These are phyloP conservation scores for Entelexis paramagnoliae DNA, from an alignment of 1,139 yeast genomes.

Conservation along the genomic window DNA sequence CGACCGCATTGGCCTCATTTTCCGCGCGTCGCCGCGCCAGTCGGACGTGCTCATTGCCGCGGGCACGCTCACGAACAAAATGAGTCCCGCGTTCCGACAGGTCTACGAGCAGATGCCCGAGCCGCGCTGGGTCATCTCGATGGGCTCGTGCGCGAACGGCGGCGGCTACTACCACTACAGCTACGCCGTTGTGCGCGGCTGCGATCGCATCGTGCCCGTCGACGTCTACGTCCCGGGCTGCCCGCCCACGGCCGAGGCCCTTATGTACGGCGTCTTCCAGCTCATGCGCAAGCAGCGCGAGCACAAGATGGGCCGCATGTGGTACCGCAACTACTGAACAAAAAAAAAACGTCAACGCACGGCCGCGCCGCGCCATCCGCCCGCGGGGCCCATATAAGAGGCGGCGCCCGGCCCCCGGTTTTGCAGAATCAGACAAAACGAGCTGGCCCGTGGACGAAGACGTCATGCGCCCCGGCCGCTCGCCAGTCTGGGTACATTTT, in stretches of 20 bases:
- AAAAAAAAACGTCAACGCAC: too few relatives aligned
- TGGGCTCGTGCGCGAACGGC: constrained; percentile 94
- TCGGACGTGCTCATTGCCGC: constrained; percentile 91
- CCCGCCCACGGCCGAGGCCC: constrained; percentile 86
- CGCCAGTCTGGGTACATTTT: too few relatives aligned
- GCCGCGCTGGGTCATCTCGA: constrained; percentile 79
- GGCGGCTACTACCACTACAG: constrained; percentile 91
- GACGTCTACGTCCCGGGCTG: constrained; percentile 91
- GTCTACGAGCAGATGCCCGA: constrained; percentile 93
- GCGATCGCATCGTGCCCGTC: constrained; percentile 80
- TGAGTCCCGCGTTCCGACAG: constrained; percentile 91
- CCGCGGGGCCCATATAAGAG: too few relatives aligned
- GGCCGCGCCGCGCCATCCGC: too few relatives aligned
- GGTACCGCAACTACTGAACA: constrained; percentile 41
- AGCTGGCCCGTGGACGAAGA: too few relatives aligned
- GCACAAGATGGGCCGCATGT: constrained; percentile 69
- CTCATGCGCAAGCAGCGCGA: constrained; percentile 83
- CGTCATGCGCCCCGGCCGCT: too few relatives aligned
- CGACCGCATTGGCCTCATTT: constrained; percentile 85
- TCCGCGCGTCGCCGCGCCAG: constrained; percentile 91
- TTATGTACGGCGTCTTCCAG: constrained; percentile 83
- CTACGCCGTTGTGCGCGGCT: constrained; percentile 80
- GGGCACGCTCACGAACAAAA: constrained; percentile 82
- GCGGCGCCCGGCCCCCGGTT: too few relatives aligned
- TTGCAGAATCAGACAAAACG: too few relatives aligned